phyloP scores from a whole-genome alignment of 164 flowering plant genomes.

The Tetracentron sinense region DNA sequence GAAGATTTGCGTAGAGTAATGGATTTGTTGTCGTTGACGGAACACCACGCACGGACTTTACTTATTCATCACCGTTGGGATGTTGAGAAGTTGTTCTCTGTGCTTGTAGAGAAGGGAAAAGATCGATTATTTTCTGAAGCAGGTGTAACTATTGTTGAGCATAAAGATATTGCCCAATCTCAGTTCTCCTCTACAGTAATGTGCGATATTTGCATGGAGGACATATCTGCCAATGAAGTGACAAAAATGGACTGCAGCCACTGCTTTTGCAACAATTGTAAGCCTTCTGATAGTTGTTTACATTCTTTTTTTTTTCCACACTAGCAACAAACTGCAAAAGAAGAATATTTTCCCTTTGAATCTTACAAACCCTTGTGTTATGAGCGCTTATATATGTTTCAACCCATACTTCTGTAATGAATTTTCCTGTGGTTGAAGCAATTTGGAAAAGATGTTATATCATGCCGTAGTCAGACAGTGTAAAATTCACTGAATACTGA shows the following conservation, averaged over 20 bases:
- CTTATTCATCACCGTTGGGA: conserved; percentile 38
- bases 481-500: too few relatives aligned
- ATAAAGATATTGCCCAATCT: conserved; percentile 5
- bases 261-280: conserved; percentile 21
- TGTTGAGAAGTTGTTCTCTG: conserved; percentile 26
- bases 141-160: conserved; percentile 18
- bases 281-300: background rate
- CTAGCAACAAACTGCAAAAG: too few relatives aligned
- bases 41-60: conserved; percentile 33
- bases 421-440: too few relatives aligned
- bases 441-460: too few relatives aligned
- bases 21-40: conserved; percentile 29
- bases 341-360: too few relatives aligned
- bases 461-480: too few relatives aligned
- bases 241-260: conserved; percentile 27
- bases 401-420: too few relatives aligned
- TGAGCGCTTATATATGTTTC: too few relatives aligned
- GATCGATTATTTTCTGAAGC: conserved; percentile 27
- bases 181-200: background rate
- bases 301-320: background rate
- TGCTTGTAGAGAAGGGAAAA: conserved; percentile 31
- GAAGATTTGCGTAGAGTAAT: conserved; percentile 33
- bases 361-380: too few relatives aligned
- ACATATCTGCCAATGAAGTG: conserved; percentile 4
- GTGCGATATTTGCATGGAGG: conserved; percentile 23